Base-by-base conservation (phyloP, 1,284 basidiomycete genomes). In the Microbotryum violaceum region DNA sequence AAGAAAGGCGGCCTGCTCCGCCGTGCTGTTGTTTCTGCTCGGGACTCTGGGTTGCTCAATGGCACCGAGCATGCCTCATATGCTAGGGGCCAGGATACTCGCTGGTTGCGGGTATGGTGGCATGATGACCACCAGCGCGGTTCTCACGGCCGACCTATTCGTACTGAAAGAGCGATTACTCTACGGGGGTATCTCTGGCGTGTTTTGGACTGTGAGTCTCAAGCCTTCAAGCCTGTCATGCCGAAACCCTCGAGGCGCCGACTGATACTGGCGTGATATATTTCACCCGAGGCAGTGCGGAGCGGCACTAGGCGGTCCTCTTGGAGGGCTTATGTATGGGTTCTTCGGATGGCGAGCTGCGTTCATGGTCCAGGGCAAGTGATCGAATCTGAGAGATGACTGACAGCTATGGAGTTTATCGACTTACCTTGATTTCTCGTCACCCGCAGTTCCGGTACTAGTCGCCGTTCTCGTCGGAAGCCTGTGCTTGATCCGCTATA, bases 61-160 rank as follows among this genome's bases (percentile, higher is more conserved):
- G 16, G 85, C 88, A 1, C 78, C 68, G 1, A 85, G 79, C 69
- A 89, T 92, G 85, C 82, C 86, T 65, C 54, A 37, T 21, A 31
- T 82, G 81, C 56, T 63, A 33, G 14, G 21, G 3, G 57, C 54
- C 3, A 46, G 62, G 23, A 59, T 63, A 20, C 37, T 63, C 14
- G 61, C 62, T 25, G 62, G 62, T 1, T 54, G 54, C 0, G 62
- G 62, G 1, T 89, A 89, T 16, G 68, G 68, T 18, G 68, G 68
- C 2, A 56, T 63, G n/a, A 27, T 57, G 56, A 54, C 66, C 12
- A 63, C 57, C 12, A 42, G 37, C 37, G 86, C 85, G 23, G 87
- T 89, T 60, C 81, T 87, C 57, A 81, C 83, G 33, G 86, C 85
- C 68, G 87, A 89, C 68, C 86, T 90, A 83, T 88, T 88, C 70